phyloP scores from a whole-genome alignment of 768 basidiomycete species.

The Lactarius sanguifluus region DNA sequence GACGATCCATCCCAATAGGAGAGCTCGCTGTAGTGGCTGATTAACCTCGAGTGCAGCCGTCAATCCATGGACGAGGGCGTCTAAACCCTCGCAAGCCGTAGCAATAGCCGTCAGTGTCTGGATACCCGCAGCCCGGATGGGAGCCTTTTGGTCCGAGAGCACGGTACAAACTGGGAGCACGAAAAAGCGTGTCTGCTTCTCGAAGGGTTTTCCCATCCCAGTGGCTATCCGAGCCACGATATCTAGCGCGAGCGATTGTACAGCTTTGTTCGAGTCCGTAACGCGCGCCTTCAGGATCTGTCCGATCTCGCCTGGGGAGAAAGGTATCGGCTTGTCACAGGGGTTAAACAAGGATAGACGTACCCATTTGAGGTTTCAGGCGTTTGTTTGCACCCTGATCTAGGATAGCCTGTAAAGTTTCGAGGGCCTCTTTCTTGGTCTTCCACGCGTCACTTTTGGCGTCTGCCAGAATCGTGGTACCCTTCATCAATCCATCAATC shows the following conservation, averaged over 20 bases:
- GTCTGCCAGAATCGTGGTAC: constrained; percentile 78
- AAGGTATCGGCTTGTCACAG: constrained; percentile 15
- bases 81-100: constrained; percentile 79
- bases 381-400: constrained; percentile 93
- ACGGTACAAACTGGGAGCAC: constrained; percentile 76
- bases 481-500: constrained; percentile 79
- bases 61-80: constrained; percentile 76
- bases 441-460: constrained; percentile 96
- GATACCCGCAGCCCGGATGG: constrained; percentile 74
- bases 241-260: constrained; percentile 87
- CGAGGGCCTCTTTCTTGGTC: constrained; percentile 91
- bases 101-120: constrained; percentile 82
- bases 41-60: constrained; percentile 77
- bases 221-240: constrained; percentile 86
- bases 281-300: constrained; percentile 86
- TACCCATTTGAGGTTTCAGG: constrained; percentile 87
- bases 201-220: constrained; percentile 96
- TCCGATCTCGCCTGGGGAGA: constrained; percentile 76
- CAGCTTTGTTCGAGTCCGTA: constrained; percentile 90
- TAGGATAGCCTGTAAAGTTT: constrained; percentile 74
- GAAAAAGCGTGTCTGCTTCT: constrained; percentile 81
- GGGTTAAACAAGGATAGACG: constrained; percentile 29
- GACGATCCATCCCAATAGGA: constrained; percentile 74
- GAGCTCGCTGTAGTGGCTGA: constrained; percentile 85
- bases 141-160: constrained; percentile 90